These are phyloP conservation scores for Apophysomyces trapeziformis DNA, from an alignment of 371 early-diverging fungal genomes.

Conservation along the genomic window DNA sequence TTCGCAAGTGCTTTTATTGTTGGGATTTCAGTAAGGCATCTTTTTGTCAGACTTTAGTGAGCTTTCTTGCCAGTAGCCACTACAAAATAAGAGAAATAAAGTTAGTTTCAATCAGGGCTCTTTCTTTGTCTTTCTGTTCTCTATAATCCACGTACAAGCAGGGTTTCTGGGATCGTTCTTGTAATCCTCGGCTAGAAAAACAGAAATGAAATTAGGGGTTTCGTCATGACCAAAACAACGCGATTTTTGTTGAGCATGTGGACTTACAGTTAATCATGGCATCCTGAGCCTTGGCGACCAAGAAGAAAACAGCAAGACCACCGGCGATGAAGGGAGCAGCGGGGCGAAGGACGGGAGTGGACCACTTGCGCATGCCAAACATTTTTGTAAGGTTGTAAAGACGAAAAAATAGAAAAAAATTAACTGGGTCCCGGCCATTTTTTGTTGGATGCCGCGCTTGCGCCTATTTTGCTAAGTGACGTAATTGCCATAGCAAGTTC, in stretches of 20 bases:
- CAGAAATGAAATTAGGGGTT: background rate
- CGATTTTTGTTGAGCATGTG: background rate
- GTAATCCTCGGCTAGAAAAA: slow-evolving; percentile 48
- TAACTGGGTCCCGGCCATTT: no score
- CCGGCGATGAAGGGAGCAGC: slow-evolving; percentile 54
- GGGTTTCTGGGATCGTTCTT: slow-evolving; percentile 64
- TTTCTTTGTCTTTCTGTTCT: no score
- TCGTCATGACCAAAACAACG: background rate
- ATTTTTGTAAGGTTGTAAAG: slow-evolving; percentile 22
- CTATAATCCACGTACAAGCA: slow-evolving; percentile 47
- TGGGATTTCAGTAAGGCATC: background rate
- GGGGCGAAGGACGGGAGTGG: slow-evolving; percentile 54
- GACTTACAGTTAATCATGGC: slow-evolving; percentile 58
- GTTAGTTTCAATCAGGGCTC: background rate
- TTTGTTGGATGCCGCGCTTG: no score
- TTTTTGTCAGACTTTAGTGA: slow-evolving; percentile 35
- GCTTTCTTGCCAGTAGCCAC: slow-evolving; percentile 60
- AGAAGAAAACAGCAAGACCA: slow-evolving; percentile 47
- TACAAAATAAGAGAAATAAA: slow-evolving; percentile 20
- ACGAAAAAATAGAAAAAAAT: background rate
- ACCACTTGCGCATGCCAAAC: slow-evolving; percentile 61
- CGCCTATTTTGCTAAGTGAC: no score
- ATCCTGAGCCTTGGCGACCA: slow-evolving; percentile 52
- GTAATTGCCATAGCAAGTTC: no score
- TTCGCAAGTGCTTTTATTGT: background rate